Percentiles rank a stretch among this genome's conserved stretches.
Evolutionary conservation across 1,139 yeast genomes (phyloP).

Genomic region (Arxiozyma telluris): DNA sequence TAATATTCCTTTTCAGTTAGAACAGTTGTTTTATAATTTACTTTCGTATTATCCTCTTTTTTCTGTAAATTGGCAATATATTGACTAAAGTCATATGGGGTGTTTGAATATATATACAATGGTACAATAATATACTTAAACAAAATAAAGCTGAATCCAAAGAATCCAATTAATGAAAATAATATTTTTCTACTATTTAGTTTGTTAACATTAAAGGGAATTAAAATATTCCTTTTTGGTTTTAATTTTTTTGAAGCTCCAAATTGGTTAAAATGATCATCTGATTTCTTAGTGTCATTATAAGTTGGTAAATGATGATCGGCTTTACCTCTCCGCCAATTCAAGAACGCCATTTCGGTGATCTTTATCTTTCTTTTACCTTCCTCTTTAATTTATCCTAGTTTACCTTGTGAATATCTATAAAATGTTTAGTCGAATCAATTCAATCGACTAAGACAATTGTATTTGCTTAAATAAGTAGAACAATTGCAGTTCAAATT

Average conservation of each 20-base stretch:
- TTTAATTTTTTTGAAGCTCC: background rate
- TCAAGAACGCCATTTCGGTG: background rate
- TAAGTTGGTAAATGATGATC: background rate
- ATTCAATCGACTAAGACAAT: background rate
- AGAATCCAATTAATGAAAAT: background rate
- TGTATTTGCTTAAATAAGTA: too few species aligned
- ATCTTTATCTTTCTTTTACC: background rate
- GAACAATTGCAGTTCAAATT: background rate
- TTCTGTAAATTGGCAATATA: conserved; percentile 1
- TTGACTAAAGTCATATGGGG: background rate
- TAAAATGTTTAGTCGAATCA: background rate
- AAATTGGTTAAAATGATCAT: background rate
- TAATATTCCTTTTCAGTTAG: conserved; percentile 30
- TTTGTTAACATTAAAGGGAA: background rate
- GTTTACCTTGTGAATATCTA: background rate
- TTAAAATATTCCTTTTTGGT: background rate
- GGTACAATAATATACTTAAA: background rate
- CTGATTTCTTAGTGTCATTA: background rate
- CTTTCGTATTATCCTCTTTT: background rate
- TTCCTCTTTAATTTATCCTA: background rate
- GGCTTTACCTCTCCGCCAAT: background rate
- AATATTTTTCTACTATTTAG: background rate
- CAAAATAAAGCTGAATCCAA: background rate
- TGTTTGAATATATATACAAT: background rate
- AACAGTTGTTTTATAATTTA: conserved; percentile 8